Conservation (phyloP, 192 early-diverging fungal species). For the Rhizophlyctis rosea region DNA sequence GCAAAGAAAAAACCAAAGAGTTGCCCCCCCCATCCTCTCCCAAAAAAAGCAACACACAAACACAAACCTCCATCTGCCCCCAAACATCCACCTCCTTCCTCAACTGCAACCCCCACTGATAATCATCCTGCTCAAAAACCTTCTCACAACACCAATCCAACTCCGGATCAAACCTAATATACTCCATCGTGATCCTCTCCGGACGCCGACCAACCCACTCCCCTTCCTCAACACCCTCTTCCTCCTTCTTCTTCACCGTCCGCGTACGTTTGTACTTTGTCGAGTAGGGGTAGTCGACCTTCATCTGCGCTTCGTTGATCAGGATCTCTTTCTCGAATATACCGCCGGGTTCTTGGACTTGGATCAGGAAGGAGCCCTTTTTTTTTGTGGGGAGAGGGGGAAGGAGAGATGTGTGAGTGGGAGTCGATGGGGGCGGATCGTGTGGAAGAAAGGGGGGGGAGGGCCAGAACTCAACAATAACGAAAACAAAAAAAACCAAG, state of each 20-base stretch:
- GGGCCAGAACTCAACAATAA: too few relatives aligned
- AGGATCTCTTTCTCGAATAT: constrained; percentile 59
- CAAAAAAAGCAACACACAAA: constrained; percentile 55
- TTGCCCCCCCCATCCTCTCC: too few relatives aligned
- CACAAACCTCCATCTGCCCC: constrained; percentile 77
- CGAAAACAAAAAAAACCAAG: not conserved
- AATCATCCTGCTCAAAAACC: constrained; percentile 82
- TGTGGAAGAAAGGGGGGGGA: not conserved
- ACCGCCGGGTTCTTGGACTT: constrained; percentile 56
- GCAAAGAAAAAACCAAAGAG: too few relatives aligned
- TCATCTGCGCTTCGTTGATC: constrained; percentile 69
- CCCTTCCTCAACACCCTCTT: constrained; percentile 43
- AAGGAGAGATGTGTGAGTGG: not conserved
- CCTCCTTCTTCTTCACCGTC: constrained; percentile 45
- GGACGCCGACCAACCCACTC: constrained; percentile 38
- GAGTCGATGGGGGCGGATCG: not conserved
- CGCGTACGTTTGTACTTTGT: constrained; percentile 97
- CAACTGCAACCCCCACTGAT: constrained; percentile 95
- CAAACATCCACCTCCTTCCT: constrained; percentile 85
- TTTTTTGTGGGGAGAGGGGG: not conserved
- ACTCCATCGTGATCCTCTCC: constrained; percentile 72
- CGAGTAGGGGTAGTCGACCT: constrained; percentile 91
- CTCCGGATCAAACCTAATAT: constrained; percentile 94
- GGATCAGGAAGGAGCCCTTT: constrained; percentile 53
- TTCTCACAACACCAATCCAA: constrained; percentile 90